Evolutionary conservation across 2,329 filamentous ascomycete species (phyloP), one percentile per base, ranked within the genome.

Genomic region (Colletotrichum melonis): DNA sequence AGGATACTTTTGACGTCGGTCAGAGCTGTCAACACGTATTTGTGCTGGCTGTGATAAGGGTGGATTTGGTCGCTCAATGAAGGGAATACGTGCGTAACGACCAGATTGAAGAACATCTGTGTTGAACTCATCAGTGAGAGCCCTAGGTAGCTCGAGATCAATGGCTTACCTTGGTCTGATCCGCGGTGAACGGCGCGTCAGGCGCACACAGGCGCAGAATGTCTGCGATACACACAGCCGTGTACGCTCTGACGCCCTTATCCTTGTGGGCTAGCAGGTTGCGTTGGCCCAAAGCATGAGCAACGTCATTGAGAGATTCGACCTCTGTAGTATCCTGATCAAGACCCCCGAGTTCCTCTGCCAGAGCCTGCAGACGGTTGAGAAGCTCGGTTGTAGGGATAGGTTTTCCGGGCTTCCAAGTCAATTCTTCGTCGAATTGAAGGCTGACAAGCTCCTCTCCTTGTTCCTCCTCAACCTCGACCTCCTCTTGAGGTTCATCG

Each of bases 1-100:
- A 98, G 90, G 55, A 99, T 94, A 84, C 95, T 98, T 87, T 98
- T 98, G 77, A 98, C 94, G 77, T 97, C 95, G 69, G 95, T 92
- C 35, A 99, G 89, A 22, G 95, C 98, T 74, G 92, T 91, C 74
- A 99, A 88, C 75, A 98, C 94, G 80, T 97, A 97, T 83, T 97
- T 92, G 84, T 99, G 95, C 82, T 98, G 95, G 75, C 91, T 92
- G 83, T 97, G 96, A 86, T 98, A 98, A 11, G 95, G 92, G 81
- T 97, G 93, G 52, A 92, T 92, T 14, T 95, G 94, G 78, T 98
- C 93, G 78, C 94, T 93, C 30, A 98, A 90, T 58, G 95, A 92
- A 59, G 95, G 95, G 58, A 98, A 88, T 76, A 97, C 93, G 62
- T 92, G 92, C 71, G 91, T 92, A 77, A 98, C 91, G 80, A 98